phyloP scores from a whole-genome alignment of 2,329 filamentous ascomycete genomes.

The Aureobasidium musti region DNA sequence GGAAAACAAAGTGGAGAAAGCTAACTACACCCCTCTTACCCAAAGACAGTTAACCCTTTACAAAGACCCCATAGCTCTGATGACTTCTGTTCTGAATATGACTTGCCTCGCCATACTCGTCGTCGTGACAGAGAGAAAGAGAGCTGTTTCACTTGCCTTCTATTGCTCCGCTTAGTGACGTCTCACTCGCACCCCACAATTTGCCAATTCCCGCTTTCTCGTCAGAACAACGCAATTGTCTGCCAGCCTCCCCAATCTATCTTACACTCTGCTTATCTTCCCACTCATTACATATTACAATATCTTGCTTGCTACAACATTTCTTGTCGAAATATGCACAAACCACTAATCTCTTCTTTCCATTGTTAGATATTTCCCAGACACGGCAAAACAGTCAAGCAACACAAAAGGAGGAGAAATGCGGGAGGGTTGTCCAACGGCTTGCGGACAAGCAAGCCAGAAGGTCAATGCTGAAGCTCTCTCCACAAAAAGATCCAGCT shows the following conservation, averaged over 20 bases:
- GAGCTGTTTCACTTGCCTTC: constrained; percentile 20
- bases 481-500: too few relatives aligned
- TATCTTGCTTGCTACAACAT: too few relatives aligned
- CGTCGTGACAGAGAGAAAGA: neutral
- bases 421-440: constrained; percentile 3
- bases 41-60: neutral
- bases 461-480: constrained; percentile 16
- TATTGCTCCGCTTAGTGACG: constrained; percentile 1
- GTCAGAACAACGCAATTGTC: constrained; percentile 15
- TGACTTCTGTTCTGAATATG: neutral
- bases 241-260: neutral
- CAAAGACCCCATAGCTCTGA: neutral
- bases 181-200: neutral
- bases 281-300: too few relatives aligned
- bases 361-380: too few relatives aligned
- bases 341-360: neutral
- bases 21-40: neutral
- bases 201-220: neutral
- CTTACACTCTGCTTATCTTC: neutral
- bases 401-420: neutral
- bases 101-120: neutral
- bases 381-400: neutral
- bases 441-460: neutral
- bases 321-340: too few relatives aligned
- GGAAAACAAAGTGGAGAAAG: neutral